Evolutionary conservation across 169 alveolate species (phyloP).

Genomic region (Cryptosporidium xiaoi): DNA sequence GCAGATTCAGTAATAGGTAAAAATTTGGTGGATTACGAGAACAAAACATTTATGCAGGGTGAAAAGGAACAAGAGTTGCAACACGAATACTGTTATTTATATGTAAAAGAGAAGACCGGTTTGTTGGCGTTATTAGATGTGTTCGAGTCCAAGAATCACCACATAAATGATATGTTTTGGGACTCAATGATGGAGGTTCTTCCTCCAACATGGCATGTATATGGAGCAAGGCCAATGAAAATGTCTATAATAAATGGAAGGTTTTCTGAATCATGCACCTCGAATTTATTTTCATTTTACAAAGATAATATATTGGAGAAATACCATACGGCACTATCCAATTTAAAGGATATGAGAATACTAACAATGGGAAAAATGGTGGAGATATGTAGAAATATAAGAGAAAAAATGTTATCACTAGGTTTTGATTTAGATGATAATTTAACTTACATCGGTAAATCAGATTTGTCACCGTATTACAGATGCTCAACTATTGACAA

Average conservation of each 20-base stretch:
- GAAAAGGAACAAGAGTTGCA: too few relatives aligned
- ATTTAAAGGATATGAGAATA: slow-evolving; percentile 27
- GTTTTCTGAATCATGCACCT: slow-evolving; percentile 51
- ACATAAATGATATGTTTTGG: slow-evolving; percentile 30
- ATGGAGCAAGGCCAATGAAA: slow-evolving; percentile 52
- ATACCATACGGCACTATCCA: slow-evolving; percentile 23
- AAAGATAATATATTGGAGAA: slow-evolving; percentile 32
- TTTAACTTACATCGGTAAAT: neutral
- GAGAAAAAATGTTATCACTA: neutral
- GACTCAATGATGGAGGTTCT: slow-evolving; percentile 45
- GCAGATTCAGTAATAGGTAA: too few relatives aligned
- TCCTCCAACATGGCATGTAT: slow-evolving; percentile 72
- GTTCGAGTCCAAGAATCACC: slow-evolving; percentile 6
- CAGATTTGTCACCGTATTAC: slow-evolving; percentile 7
- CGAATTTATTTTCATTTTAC: slow-evolving; percentile 6
- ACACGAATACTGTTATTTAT: too few relatives aligned
- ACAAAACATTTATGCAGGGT: too few relatives aligned
- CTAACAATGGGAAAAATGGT: slow-evolving; percentile 48
- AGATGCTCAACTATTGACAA: slow-evolving; percentile 12
- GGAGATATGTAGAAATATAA: slow-evolving; percentile 23
- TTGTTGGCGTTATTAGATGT: neutral
- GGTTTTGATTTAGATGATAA: slow-evolving; percentile 12
- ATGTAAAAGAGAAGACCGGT: neutral
- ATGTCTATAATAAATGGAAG: slow-evolving; percentile 18
- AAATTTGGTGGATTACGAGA: too few relatives aligned